phyloP scores from a whole-genome alignment of 2,329 filamentous ascomycete genomes.

The Aspergillus ochraceoroseus region DNA sequence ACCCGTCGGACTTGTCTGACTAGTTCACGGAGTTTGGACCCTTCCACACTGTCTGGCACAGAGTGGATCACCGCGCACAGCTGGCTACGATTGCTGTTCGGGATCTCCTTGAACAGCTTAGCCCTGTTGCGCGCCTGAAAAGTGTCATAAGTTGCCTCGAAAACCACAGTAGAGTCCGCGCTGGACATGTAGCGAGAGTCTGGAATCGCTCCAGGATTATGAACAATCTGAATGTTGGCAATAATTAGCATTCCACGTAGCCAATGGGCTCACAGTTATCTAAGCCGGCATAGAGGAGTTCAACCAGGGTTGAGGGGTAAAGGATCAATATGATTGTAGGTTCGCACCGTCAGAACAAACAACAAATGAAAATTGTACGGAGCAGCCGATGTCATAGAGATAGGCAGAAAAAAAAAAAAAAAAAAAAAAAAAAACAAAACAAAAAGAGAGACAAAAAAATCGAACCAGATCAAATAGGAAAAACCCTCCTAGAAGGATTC shows the following conservation, averaged over 20 bases:
- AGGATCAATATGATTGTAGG: too few relatives aligned
- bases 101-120: conserved; percentile 32
- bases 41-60: conserved; percentile 32
- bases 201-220: conserved; percentile 47
- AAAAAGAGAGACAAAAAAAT: neutral
- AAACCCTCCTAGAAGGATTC: too few relatives aligned
- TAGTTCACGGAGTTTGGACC: conserved; percentile 29
- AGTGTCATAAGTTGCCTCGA: conserved; percentile 42
- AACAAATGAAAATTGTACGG: too few relatives aligned
- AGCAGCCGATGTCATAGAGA: too few relatives aligned
- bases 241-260: conserved; percentile 19
- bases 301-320: too few relatives aligned
- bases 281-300: too few relatives aligned
- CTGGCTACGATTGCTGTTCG: conserved; percentile 30
- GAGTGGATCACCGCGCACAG: conserved; percentile 40
- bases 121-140: conserved; percentile 34
- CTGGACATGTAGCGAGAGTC: conserved; percentile 39
- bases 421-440: too few relatives aligned
- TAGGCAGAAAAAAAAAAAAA: too few relatives aligned
- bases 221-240: conserved; percentile 36
- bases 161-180: conserved; percentile 46
- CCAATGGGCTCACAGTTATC: conserved; percentile 1
- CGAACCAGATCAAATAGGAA: neutral
- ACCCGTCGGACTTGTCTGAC: conserved; percentile 34
- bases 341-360: too few relatives aligned